phyloP scores from a whole-genome alignment of 345 rosid species.

The Heritiera littoralis region DNA sequence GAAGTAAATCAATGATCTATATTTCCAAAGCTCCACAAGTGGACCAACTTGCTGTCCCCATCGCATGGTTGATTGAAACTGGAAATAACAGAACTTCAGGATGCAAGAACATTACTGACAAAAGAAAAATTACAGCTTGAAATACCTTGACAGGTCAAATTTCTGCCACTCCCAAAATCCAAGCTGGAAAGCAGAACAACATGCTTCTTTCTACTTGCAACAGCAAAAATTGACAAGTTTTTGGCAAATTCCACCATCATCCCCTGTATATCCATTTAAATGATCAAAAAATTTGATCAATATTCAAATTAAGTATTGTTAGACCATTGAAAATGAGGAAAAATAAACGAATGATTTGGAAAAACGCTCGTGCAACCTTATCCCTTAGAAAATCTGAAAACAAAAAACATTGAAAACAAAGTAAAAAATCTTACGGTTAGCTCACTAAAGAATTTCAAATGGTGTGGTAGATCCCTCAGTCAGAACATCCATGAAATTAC shows the following conservation, averaged over 20 bases:
- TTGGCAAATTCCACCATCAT: conserved; percentile 76
- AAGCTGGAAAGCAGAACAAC: conserved; percentile 74
- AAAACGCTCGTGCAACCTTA: not conserved
- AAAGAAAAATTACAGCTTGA: not conserved
- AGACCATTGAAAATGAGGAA: not conserved
- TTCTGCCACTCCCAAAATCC: conserved; percentile 83
- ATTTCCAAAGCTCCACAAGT: conserved; percentile 13
- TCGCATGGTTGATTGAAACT: not conserved
- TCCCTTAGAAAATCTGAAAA: conserved; percentile 26
- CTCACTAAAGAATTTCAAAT: not conserved
- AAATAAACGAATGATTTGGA: not conserved
- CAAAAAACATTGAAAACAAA: not conserved
- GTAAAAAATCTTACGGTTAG: conserved; percentile 42
- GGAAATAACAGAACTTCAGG: not conserved
- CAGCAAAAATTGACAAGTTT: conserved; percentile 79
- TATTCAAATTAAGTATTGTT: not conserved
- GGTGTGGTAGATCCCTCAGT: not conserved
- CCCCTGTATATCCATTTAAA: conserved; percentile 51
- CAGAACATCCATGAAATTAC: not conserved
- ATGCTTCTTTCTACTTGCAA: conserved; percentile 68
- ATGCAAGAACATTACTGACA: not conserved
- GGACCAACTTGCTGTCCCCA: not conserved
- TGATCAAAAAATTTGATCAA: conserved; percentile 1
- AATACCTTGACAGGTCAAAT: conserved; percentile 82
- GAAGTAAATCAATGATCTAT: conserved; percentile 7